These are phyloP conservation scores for Ajuga chamaepitys DNA, from an alignment of 257 asterid species.

Conservation along the genomic window DNA sequence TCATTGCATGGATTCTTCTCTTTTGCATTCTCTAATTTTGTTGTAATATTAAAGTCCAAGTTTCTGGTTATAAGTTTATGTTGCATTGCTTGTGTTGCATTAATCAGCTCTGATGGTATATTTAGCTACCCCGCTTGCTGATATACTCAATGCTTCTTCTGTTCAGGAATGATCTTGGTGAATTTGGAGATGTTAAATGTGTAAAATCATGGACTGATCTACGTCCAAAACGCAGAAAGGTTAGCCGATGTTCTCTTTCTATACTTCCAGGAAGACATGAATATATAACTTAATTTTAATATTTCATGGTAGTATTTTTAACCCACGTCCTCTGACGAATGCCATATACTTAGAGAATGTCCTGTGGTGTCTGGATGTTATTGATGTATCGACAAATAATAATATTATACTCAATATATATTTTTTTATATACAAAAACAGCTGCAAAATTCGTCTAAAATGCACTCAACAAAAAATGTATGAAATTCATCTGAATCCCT, in stretches of 20 bases:
- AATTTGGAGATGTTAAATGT: constrained; percentile 32
- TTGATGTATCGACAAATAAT: neutral
- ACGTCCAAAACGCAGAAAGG: constrained; percentile 47
- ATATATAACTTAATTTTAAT: neutral
- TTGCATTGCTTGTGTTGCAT: neutral
- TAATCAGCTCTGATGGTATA: constrained; percentile 9
- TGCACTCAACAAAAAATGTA: no score
- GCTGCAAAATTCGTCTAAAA: no score
- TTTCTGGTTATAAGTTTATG: neutral
- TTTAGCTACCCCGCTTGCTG: constrained; percentile 15
- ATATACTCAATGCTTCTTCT: constrained; percentile 25
- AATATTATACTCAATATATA: no score
- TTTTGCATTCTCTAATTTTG: neutral
- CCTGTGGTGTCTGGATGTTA: neutral
- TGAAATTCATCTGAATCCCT: no score
- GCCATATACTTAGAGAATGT: neutral
- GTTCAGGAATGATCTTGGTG: constrained; percentile 34
- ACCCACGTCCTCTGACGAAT: neutral
- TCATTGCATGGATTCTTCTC: neutral
- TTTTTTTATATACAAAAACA: no score
- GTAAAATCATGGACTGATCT: constrained; percentile 55
- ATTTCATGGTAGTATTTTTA: neutral
- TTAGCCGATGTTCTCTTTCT: constrained; percentile 24
- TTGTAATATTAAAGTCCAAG: neutral
- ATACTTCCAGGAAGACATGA: neutral